A percentile compares a stretch with the other conserved stretches of the same genome.
These are phyloP conservation scores for Phytophthora sansomeana DNA, from an alignment of 352 stramenopile species.

Conservation along the genomic window DNA sequence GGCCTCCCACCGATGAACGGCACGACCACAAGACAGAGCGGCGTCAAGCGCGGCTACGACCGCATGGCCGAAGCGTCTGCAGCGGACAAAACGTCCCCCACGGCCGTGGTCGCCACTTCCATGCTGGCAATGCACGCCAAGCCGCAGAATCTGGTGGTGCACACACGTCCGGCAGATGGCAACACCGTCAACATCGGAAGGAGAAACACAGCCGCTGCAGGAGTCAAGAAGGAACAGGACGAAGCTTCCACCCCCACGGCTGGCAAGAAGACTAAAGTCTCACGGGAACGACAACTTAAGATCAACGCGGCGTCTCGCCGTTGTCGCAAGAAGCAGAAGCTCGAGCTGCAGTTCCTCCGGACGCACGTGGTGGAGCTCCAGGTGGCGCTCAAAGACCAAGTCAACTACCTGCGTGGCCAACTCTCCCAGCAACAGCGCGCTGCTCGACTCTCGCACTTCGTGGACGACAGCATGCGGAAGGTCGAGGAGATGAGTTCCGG, in stretches of 20 bases:
- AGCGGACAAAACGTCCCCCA: conserved; percentile 48
- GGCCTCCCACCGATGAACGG: conserved; percentile 14
- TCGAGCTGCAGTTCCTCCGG: conserved; percentile 88
- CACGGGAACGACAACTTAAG: conserved; percentile 85
- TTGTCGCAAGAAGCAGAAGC: conserved; percentile 89
- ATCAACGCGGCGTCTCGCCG: conserved; percentile 86
- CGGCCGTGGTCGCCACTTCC: conserved; percentile 61
- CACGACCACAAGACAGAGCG: conserved; percentile 23
- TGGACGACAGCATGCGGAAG: conserved; percentile 75
- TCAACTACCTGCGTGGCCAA: conserved; percentile 50
- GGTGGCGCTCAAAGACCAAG: conserved; percentile 71
- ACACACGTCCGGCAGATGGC: conserved; percentile 12
- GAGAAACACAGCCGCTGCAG: conserved; percentile 10
- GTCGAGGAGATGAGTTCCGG: conserved; percentile 86
- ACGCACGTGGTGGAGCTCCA: conserved; percentile 86
- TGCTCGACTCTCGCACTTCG: conserved; percentile 59
- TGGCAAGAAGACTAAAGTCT: conserved; percentile 85
- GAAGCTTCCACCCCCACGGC: conserved; percentile 27
- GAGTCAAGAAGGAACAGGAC: conserved; percentile 39
- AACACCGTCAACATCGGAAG: conserved; percentile 49
- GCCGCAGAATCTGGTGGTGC: conserved; percentile 34
- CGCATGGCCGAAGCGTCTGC: conserved; percentile 29
- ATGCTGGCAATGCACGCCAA: conserved; percentile 71
- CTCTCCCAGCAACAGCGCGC: conserved; percentile 55
- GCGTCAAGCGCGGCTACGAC: conserved; percentile 60